These are phyloP conservation scores for Penicillium sp. DNA, from an alignment of 2,329 filamentous ascomycete species.

Conservation along the genomic window DNA sequence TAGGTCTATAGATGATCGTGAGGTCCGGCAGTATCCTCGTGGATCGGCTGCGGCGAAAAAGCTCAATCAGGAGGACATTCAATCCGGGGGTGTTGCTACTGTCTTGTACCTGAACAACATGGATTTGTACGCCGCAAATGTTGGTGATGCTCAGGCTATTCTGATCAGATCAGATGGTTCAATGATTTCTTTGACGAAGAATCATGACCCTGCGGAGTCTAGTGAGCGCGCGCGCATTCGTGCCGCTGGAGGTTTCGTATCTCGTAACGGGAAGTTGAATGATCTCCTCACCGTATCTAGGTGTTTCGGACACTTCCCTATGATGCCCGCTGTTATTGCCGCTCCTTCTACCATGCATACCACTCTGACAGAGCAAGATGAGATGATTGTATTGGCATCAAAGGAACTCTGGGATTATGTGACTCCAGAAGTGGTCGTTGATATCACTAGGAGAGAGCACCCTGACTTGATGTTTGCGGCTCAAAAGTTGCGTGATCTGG, in stretches of 20 bases:
- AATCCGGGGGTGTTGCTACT: conserved; percentile 87
- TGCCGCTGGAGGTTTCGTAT: conserved; percentile 93
- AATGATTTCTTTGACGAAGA: conserved; percentile 78
- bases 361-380: conserved; percentile 80
- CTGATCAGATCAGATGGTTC: conserved; percentile 85
- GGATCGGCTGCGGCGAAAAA: conserved; percentile 71
- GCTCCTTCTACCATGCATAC: conserved; percentile 79
- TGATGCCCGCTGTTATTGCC: conserved; percentile 90
- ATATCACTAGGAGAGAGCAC: conserved; percentile 82
- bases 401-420: conserved; percentile 95
- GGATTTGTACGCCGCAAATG: conserved; percentile 90
- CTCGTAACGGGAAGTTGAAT: conserved; percentile 88
- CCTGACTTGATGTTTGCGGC: conserved; percentile 91
- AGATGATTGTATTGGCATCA: conserved; percentile 89
- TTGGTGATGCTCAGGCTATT: conserved; percentile 94
- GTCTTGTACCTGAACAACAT: conserved; percentile 86
- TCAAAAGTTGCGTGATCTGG: conserved; percentile 89
- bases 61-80: conserved; percentile 83
- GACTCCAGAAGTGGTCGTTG: conserved; percentile 83
- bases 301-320: conserved; percentile 89
- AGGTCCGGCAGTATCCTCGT: conserved; percentile 60
- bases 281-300: conserved; percentile 87
- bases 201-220: conserved; percentile 88
- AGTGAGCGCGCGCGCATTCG: conserved; percentile 83
- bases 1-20: conserved; percentile 74